Evolutionary conservation across 371 early-diverging fungal genomes (phyloP), one percentile per base, ranked within the genome.

Genomic region (Saksenaea oblongispora): DNA sequence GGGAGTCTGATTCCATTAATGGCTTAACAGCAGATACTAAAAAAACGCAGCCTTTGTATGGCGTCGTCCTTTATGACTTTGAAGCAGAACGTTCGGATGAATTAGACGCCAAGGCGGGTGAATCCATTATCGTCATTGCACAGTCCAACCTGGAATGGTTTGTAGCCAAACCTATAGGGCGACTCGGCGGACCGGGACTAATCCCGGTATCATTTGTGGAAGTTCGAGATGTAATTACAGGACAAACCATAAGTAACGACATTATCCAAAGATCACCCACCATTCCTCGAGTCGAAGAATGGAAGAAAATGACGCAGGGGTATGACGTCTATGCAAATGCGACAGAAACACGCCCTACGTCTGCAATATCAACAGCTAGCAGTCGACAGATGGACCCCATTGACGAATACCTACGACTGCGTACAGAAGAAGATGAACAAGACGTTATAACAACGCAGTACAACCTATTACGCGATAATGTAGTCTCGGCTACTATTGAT

Each of bases 61-160:
- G 90, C 18, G 78, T 87, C 39, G 92, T 91, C 0, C 74, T 91
- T 53, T 94, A 90, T 64, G 88, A 90, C 63, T 94, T 94, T 66
- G 75, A 73, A 17, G 91, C 93, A 0, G 92, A 93, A 70, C 72
- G 91, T 68, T 79, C 80, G 24, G 92, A 93, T 60, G 94, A 94
- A 81, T 79, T 92, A 22, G 82, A 89, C 8, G 88, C 90, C 34
- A 76, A 78, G 66, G 84, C 82, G 17, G 92, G 90, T 31, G 93
- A 93, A 70, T 83, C 84, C 2, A 84, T 94, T 63, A 80, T 92
- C 36, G 85, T 94, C 22, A 87, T 92, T 66, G 94, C 93, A 13
- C 89, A 91, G 59, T 88, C 89, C 47, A 91, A 87, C 58, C 79
- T 83, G 18, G 94, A 93, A 67, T 94, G 94, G 94, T 87, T 89